Evolutionary conservation across 192 early-diverging fungal genomes (phyloP).

Genomic region (Coemansia sp.): DNA sequence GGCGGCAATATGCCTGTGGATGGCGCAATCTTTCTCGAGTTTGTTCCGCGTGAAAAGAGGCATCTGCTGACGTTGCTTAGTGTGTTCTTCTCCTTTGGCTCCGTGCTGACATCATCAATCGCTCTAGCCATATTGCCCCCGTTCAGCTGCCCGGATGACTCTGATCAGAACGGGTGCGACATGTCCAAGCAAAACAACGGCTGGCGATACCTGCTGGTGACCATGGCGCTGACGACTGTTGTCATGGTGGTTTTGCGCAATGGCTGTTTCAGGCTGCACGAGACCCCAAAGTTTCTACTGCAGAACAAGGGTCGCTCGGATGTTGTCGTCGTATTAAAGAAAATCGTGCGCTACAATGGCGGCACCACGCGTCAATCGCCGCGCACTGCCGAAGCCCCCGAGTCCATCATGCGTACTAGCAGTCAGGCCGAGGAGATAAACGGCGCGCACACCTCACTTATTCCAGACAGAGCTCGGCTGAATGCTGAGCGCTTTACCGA

Average conservation of each 20-base stretch:
- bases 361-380: slow-evolving; percentile 20
- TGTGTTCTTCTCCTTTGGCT: slow-evolving; percentile 83
- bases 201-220: slow-evolving; percentile 78
- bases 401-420: neutral
- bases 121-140: slow-evolving; percentile 69
- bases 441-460: slow-evolving; percentile 14
- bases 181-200: slow-evolving; percentile 69
- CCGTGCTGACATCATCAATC: slow-evolving; percentile 68
- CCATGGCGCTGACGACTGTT: slow-evolving; percentile 63
- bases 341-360: slow-evolving; percentile 70
- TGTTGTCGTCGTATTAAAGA: slow-evolving; percentile 67
- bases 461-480: neutral
- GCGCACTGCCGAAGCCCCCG: slow-evolving; percentile 7
- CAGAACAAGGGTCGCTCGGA: slow-evolving; percentile 65
- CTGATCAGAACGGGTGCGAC: slow-evolving; percentile 48
- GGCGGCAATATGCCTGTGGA: slow-evolving; percentile 66
- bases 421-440: neutral
- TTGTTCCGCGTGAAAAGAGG: slow-evolving; percentile 76
- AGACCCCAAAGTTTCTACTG: slow-evolving; percentile 81
- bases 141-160: slow-evolving; percentile 65
- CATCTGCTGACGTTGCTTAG: slow-evolving; percentile 83
- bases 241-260: slow-evolving; percentile 75
- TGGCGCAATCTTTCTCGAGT: slow-evolving; percentile 85
- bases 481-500: neutral
- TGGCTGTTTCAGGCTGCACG: slow-evolving; percentile 69